Percentiles rank a stretch among this genome's conserved stretches.
Conservation (phyloP, 2,329 filamentous ascomycete species). For the Venturia effusa region DNA sequence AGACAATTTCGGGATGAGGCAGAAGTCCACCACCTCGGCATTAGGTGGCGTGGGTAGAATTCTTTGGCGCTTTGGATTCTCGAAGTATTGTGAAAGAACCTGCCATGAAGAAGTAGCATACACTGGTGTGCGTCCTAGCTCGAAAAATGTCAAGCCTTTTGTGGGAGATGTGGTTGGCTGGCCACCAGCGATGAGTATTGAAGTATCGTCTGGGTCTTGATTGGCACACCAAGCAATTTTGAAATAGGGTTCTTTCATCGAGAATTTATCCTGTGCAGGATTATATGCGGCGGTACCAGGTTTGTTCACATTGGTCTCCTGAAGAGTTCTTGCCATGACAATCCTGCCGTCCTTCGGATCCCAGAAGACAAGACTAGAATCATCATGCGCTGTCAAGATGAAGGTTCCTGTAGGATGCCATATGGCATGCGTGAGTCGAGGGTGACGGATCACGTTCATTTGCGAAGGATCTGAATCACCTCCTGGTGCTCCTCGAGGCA, state of each 20-base stretch:
- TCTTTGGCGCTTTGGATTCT: slow-evolving; percentile 59
- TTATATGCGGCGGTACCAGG: slow-evolving; percentile 39
- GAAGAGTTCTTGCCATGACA: slow-evolving; percentile 71
- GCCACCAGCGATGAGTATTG: slow-evolving; percentile 75
- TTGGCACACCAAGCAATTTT: slow-evolving; percentile 90
- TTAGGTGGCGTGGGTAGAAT: slow-evolving; percentile 67
- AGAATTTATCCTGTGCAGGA: slow-evolving; percentile 39
- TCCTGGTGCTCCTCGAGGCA: slow-evolving; percentile 76
- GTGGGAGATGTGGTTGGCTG: slow-evolving; percentile 53
- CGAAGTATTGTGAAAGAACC: slow-evolving; percentile 64
- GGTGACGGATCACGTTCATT: slow-evolving; percentile 53
- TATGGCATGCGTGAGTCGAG: slow-evolving; percentile 67
- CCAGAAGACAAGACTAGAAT: slow-evolving; percentile 89
- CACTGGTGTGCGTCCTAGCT: slow-evolving; percentile 77
- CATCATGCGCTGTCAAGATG: slow-evolving; percentile 75
- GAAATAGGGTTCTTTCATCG: slow-evolving; percentile 61
- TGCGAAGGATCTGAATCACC: slow-evolving; percentile 55
- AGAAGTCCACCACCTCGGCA: slow-evolving; percentile 68
- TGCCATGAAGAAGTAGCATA: slow-evolving; percentile 92
- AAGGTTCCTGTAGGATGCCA: slow-evolving; percentile 97
- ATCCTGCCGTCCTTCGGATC: slow-evolving; percentile 80
- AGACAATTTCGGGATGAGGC: slow-evolving; percentile 68
- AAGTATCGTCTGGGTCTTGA: slow-evolving; percentile 85
- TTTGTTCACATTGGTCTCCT: slow-evolving; percentile 62
- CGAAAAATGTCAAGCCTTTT: slow-evolving; percentile 78